Evolutionary conservation across 2,329 filamentous ascomycete species (phyloP), one percentile per base, ranked within the genome.

Genomic region (Podosphaera xanthii): DNA sequence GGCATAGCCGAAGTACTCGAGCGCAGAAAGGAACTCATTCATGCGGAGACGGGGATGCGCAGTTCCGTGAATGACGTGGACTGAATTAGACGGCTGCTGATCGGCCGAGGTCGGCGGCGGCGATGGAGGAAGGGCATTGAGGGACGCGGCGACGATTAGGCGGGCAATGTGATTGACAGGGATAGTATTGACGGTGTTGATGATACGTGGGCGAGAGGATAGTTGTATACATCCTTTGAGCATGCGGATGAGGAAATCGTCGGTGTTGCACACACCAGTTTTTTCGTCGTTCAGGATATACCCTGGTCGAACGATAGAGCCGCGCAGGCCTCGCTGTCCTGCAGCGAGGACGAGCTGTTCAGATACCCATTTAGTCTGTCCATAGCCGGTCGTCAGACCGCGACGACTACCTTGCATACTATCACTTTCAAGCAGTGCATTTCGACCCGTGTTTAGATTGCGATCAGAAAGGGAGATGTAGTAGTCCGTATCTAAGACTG

Each of bases 231-330:
- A 94, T 60, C 88, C 90, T 73, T 96, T 95, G 60, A 84, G 73
- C 72, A 96, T 80, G 46, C 91, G 81, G 63, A 95, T 79, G 5
- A 97, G 73, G 74, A 96, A 97, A 71, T 96, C 91, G 67, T 97
- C 91, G 0, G 83, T 90, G 70, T 84, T 87, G 69, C 74, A 85
- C 62, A 80, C 79, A 58, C 90, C 90, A 10, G 78, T 81, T 52
- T 75, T 71, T 0, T 79, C 77, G 68, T 90, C 82, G 33, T 89
- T 91, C 3, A 85, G 76, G 44, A 96, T 82, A 69, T 96, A 96
- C 36, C 91, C 89, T 2, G 91, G 84, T 10, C 91, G 81, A 56
- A 95, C 75, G 49, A 95, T 80, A 31, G 83, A 78, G 14, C 87
- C 90, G 14, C 72, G 74, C 1, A 96, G 78, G 10, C 91, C 90